These are phyloP conservation scores for Aureococcus anophagefferens DNA, from an alignment of 108 stramenopile genomes.

Conservation along the genomic window DNA sequence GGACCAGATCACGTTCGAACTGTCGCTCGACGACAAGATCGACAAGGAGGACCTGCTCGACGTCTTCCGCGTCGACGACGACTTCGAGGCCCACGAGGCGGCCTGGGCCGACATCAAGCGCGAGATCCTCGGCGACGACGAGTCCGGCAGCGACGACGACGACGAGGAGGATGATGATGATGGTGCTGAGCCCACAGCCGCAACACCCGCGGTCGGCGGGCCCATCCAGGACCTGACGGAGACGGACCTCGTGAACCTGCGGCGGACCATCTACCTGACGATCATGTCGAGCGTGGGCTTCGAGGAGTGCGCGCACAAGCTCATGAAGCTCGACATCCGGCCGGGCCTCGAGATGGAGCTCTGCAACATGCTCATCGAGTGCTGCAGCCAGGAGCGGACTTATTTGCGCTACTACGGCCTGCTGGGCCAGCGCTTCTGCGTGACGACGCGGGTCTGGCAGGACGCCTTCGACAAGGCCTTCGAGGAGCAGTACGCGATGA, in stretches of 20 bases:
- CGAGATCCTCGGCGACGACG: conserved; percentile 81
- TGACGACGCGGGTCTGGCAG: conserved; percentile 72
- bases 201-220: conserved; percentile 1
- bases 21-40: conserved; percentile 82
- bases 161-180: conserved; percentile 47
- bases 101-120: conserved; percentile 71
- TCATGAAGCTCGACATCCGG: conserved; percentile 84
- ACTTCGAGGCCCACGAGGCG: conserved; percentile 72
- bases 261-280: conserved; percentile 92
- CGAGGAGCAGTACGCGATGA: conserved; percentile 70
- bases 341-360: conserved; percentile 53
- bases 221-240: conserved; percentile 69
- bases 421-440: conserved; percentile 84
- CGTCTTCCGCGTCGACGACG: conserved; percentile 59
- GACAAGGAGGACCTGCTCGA: conserved; percentile 74
- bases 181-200: conserved; percentile 31
- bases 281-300: conserved; percentile 97
- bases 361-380: conserved; percentile 66
- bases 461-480: conserved; percentile 77
- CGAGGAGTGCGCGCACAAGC: conserved; percentile 97
- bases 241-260: conserved; percentile 86
- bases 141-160: conserved; percentile 42
- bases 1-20: conserved; percentile 95
- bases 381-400: conserved; percentile 92
- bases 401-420: conserved; percentile 90